phyloP scores from a whole-genome alignment of 495 filamentous ascomycete species.

The Xylaria intraflava region DNA sequence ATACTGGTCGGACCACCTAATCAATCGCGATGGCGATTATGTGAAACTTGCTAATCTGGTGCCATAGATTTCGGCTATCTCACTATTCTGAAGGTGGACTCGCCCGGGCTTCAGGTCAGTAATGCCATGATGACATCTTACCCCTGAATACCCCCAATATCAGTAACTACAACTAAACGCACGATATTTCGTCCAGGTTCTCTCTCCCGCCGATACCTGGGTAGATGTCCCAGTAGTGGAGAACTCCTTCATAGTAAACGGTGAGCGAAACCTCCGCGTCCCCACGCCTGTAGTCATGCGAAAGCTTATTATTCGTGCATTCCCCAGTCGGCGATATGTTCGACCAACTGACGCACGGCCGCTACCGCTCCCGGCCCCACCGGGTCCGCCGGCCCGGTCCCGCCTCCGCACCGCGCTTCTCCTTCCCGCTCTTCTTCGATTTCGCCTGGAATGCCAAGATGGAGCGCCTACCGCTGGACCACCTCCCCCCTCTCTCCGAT shows the following conservation, averaged over 20 bases:
- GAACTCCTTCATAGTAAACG: conserved; percentile 3
- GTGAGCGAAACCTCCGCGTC: neutral
- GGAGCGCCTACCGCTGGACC: conserved; percentile 4
- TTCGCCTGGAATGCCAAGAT: conserved; percentile 5
- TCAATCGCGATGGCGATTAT: too few species aligned
- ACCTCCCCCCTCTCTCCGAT: neutral
- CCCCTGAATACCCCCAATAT: too few species aligned
- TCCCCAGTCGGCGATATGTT: conserved; percentile 9
- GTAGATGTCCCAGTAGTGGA: neutral
- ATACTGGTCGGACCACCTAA: too few species aligned
- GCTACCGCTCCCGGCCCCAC: conserved; percentile 3
- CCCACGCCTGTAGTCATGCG: neutral
- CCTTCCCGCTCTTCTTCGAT: conserved; percentile 9
- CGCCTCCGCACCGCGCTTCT: neutral
- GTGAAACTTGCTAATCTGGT: too few species aligned
- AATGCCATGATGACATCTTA: too few species aligned
- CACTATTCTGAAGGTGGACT: neutral
- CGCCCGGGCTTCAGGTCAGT: neutral
- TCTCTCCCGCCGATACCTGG: neutral
- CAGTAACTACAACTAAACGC: too few species aligned
- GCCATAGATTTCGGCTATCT: neutral
- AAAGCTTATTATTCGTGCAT: neutral
- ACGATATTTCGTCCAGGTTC: too few species aligned
- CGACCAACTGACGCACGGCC: conserved; percentile 3
- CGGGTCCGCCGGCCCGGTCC: neutral